Evolutionary conservation across 352 stramenopile species (phyloP).

Genomic region (Pilasporangium apinafurcum): DNA sequence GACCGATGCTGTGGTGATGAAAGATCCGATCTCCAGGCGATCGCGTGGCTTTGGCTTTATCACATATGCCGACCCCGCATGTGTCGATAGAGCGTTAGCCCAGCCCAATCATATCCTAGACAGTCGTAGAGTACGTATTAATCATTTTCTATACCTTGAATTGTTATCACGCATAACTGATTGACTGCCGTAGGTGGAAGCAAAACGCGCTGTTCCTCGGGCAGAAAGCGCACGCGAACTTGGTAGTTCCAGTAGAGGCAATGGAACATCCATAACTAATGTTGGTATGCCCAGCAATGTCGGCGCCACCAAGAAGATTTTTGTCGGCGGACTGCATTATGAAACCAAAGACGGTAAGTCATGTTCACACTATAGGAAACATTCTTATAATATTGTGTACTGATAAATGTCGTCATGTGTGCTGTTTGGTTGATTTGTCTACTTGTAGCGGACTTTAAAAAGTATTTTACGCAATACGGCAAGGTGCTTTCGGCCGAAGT

Average conservation of each 20-base stretch:
- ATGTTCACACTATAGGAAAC: not conserved
- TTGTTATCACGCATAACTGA: not conserved
- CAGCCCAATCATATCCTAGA: constrained; percentile 90
- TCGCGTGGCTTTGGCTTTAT: constrained; percentile 93
- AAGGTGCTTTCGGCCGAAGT: constrained; percentile 92
- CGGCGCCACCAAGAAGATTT: constrained; percentile 90
- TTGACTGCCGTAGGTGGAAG: constrained; percentile 89
- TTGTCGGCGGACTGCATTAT: constrained; percentile 90
- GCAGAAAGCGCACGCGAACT: constrained; percentile 80
- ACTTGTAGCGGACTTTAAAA: constrained; percentile 81
- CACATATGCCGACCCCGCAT: constrained; percentile 85
- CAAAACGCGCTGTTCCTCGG: constrained; percentile 87
- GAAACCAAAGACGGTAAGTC: constrained; percentile 89
- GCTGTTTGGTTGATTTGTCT: not conserved
- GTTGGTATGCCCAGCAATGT: constrained; percentile 41
- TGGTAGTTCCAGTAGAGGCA: constrained; percentile 20
- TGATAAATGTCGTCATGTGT: not conserved
- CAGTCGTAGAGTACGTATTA: constrained; percentile 64
- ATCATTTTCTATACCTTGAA: constrained; percentile 1
- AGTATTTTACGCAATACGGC: constrained; percentile 91
- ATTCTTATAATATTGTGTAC: not conserved
- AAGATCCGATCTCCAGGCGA: constrained; percentile 87
- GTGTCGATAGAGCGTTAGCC: constrained; percentile 85
- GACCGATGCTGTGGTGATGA: constrained; percentile 92
- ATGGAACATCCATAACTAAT: constrained; percentile 37